These are phyloP conservation scores for Arctium minus DNA, from an alignment of 129 eudicot species.

Conservation along the genomic window DNA sequence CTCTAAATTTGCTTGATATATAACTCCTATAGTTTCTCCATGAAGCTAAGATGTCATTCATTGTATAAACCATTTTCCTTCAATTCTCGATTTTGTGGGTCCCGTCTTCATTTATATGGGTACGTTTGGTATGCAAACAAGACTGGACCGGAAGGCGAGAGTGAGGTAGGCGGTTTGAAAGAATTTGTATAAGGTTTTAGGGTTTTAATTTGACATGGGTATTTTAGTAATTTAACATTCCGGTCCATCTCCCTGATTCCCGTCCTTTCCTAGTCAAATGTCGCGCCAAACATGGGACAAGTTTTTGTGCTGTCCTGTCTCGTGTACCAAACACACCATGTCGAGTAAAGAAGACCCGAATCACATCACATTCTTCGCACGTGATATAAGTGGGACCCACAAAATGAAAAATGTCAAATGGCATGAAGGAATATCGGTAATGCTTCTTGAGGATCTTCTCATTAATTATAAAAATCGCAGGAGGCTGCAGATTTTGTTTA, in stretches of 20 bases:
- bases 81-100: not conserved
- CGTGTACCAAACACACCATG: no score
- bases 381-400: slow-evolving; percentile 4
- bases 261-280: no score
- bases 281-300: no score
- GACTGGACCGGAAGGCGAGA: not conserved
- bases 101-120: not conserved
- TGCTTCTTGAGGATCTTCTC: slow-evolving; percentile 42
- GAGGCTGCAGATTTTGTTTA: slow-evolving; percentile 86
- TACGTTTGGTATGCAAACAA: not conserved
- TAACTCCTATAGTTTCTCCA: not conserved
- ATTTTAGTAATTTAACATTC: not conserved
- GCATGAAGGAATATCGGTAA: slow-evolving; percentile 4
- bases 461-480: slow-evolving; percentile 60
- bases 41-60: not conserved
- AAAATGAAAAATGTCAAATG: not conserved
- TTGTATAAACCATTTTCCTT: not conserved
- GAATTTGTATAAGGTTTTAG: not conserved
- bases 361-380: not conserved
- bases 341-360: no score
- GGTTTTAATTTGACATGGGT: not conserved
- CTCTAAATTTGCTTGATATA: slow-evolving; percentile 9
- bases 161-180: not conserved
- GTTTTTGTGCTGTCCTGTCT: no score
- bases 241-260: not conserved